Evolutionary conservation across 75 land plant genomes (phyloP).

Genomic region (Picea sitchensis): DNA sequence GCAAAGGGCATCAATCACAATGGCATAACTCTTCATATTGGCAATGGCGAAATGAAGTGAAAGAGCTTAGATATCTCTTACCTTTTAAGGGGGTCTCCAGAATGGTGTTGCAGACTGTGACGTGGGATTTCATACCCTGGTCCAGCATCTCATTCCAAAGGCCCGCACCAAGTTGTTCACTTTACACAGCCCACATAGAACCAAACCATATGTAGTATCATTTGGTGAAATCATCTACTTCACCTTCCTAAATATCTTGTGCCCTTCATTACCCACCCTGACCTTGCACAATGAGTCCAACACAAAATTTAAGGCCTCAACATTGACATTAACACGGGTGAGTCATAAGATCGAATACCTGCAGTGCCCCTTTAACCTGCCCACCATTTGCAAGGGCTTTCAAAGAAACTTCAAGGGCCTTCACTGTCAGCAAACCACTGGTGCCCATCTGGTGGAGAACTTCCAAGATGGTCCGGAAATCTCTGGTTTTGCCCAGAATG

Average conservation of each 20-base stretch:
- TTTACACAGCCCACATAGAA: constrained; percentile 41
- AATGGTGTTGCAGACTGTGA: constrained; percentile 24
- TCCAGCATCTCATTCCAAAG: constrained; percentile 45
- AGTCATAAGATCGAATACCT: constrained; percentile 36
- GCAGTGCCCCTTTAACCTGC: constrained; percentile 39
- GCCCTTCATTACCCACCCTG: constrained; percentile 41
- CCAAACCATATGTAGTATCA: constrained; percentile 30
- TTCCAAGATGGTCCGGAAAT: constrained; percentile 38
- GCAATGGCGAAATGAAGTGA: background rate
- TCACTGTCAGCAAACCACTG: constrained; percentile 12
- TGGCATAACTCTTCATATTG: constrained; percentile 22
- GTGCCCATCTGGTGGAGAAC: constrained; percentile 10
- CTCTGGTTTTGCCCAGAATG: constrained; percentile 25
- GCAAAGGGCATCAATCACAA: constrained; percentile 46
- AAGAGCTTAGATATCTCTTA: constrained; percentile 35
- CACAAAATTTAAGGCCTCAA: constrained; percentile 30
- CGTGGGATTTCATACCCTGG: too few species aligned
- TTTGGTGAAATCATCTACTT: constrained; percentile 25
- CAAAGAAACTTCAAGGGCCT: constrained; percentile 25
- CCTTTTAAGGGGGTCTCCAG: constrained; percentile 36
- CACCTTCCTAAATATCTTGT: constrained; percentile 10
- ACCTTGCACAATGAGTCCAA: constrained; percentile 24
- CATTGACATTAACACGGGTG: constrained; percentile 9
- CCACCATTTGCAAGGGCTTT: constrained; percentile 28
- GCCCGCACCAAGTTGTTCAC: constrained; percentile 43